phyloP scores from a whole-genome alignment of 208 protist genomes.

The Trypanosomatidae sp. region DNA sequence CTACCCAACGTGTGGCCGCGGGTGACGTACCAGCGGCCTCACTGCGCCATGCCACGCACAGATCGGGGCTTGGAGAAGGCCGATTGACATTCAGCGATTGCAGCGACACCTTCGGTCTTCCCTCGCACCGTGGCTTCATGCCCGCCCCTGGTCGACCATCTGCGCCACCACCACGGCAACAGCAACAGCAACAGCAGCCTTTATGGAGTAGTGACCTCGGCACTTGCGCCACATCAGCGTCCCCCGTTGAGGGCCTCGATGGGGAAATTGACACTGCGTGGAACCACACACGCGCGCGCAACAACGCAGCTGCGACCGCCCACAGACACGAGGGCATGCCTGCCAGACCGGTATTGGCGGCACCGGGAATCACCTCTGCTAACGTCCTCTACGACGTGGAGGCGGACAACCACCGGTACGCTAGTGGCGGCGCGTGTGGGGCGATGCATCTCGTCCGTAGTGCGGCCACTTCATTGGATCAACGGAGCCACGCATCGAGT shows the following conservation, averaged over 20 bases:
- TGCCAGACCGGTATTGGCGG: not conserved
- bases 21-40: slow-evolving; percentile 12
- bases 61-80: not conserved
- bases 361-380: not conserved
- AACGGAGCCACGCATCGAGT: not conserved
- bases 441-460: not conserved
- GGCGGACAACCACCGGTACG: not conserved
- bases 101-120: slow-evolving; percentile 1
- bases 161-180: not conserved
- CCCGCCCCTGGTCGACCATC: not conserved
- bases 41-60: slow-evolving; percentile 7
- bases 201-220: not conserved
- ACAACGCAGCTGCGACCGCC: not conserved
- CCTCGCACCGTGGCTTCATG: not conserved
- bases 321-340: not conserved
- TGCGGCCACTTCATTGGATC: not conserved
- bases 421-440: not conserved
- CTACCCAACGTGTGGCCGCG: slow-evolving; percentile 9
- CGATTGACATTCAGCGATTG: not conserved
- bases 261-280: not conserved
- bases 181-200: not conserved
- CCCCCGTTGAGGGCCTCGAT: not conserved
- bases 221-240: not conserved
- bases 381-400: not conserved
- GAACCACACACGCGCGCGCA: not conserved